Conservation (phyloP, 192 early-diverging fungal species). For the Backusella liffmaniae region DNA sequence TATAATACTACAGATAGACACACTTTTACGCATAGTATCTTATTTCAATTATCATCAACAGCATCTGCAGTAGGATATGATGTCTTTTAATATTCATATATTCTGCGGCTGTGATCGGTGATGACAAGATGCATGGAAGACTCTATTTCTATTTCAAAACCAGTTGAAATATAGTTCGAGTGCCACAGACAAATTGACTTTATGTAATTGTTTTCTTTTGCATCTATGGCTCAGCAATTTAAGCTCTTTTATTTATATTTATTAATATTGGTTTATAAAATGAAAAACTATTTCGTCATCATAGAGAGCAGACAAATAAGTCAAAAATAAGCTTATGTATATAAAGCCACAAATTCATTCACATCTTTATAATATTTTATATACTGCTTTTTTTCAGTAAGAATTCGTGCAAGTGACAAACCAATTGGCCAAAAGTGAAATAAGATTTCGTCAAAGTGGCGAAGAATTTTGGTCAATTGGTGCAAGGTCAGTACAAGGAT, state of each 20-base stretch:
- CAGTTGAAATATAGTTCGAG: not conserved
- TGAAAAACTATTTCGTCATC: not conserved
- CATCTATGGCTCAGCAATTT: not conserved
- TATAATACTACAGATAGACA: no score
- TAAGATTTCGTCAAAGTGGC: no score
- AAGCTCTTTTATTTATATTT: not conserved
- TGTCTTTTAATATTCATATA: no score
- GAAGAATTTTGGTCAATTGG: no score
- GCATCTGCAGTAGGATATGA: no score
- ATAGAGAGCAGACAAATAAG: not conserved
- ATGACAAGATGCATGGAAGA: slow-evolving; percentile 1
- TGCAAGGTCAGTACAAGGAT: no score
- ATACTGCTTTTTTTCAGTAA: no score
- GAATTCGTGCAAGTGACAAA: no score
- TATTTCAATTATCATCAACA: no score
- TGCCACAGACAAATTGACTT: not conserved
- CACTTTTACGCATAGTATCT: no score
- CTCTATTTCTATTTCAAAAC: not conserved
- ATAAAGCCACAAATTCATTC: not conserved
- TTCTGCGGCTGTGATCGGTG: not conserved
- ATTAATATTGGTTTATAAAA: not conserved
- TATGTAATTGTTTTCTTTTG: not conserved
- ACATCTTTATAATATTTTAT: no score
- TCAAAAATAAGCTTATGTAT: not conserved
- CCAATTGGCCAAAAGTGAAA: no score